Conservation (phyloP, 306 rosid species). For the Prosopis cineraria region DNA sequence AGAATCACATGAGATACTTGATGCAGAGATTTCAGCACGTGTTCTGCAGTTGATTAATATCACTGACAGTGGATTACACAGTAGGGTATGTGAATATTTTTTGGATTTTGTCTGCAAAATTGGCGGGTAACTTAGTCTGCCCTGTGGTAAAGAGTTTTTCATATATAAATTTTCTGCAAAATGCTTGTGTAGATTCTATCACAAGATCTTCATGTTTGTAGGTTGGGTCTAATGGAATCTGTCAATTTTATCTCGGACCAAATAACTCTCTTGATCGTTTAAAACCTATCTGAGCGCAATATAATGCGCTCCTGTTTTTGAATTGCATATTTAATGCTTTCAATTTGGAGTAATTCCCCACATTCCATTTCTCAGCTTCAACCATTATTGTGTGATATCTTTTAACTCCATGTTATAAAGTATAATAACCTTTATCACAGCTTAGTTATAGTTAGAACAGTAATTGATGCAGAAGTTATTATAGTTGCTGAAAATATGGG, state of each 20-base stretch:
- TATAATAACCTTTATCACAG: background rate
- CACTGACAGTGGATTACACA: conserved; percentile 51
- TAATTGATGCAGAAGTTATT: background rate
- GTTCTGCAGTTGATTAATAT: conserved; percentile 47
- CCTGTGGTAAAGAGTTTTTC: background rate
- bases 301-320: background rate
- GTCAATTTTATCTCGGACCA: background rate
- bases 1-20: conserved; percentile 50
- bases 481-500: background rate
- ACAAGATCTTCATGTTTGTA: background rate
- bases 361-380: background rate
- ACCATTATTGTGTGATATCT: background rate
- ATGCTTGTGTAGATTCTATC: background rate
- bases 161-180: background rate
- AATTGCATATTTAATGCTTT: no score
- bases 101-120: conserved; percentile 19
- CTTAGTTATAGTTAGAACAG: background rate
- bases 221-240: background rate
- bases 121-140: conserved; percentile 12
- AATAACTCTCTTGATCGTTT: background rate
- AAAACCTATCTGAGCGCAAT: background rate
- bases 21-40: conserved; percentile 54
- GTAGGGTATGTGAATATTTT: conserved; percentile 36
- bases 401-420: background rate
- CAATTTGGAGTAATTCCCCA: background rate